Conservation (phyloP, 116 monocot species). For the Thalassia testudinum region DNA sequence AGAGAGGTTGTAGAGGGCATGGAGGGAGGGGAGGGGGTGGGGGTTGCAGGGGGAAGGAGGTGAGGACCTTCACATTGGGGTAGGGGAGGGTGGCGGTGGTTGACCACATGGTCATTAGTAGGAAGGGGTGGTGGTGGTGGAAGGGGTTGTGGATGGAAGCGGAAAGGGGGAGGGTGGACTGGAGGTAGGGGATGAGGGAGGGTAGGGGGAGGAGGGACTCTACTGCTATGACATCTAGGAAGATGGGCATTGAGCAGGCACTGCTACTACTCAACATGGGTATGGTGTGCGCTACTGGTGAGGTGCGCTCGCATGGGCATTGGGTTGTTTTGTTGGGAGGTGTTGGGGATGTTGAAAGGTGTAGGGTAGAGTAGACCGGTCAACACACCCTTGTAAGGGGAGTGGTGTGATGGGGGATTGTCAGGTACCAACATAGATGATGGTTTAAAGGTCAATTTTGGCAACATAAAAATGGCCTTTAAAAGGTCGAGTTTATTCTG, state of each 20-base stretch:
- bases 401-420: no score
- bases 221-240: constrained; percentile 10
- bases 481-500: no score
- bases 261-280: no score
- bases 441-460: no score
- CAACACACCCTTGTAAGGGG: no score
- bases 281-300: no score
- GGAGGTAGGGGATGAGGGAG: constrained; percentile 13
- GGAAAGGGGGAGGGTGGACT: constrained; percentile 20
- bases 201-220: constrained; percentile 5
- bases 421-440: no score
- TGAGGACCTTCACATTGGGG: constrained; percentile 67
- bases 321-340: no score
- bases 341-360: no score
- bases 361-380: no score
- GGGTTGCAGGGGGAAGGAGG: constrained; percentile 63
- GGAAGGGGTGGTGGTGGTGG: constrained; percentile 25
- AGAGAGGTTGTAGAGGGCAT: constrained; percentile 61
- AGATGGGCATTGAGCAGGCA: not conserved
- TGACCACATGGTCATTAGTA: constrained; percentile 87
- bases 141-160: constrained; percentile 21
- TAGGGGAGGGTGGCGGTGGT: constrained; percentile 41
- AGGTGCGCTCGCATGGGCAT: no score
- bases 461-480: no score
- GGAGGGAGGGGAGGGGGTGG: constrained; percentile 20